phyloP scores from a whole-genome alignment of 2,329 filamentous ascomycete species.

The Pezicula rhizophila region DNA sequence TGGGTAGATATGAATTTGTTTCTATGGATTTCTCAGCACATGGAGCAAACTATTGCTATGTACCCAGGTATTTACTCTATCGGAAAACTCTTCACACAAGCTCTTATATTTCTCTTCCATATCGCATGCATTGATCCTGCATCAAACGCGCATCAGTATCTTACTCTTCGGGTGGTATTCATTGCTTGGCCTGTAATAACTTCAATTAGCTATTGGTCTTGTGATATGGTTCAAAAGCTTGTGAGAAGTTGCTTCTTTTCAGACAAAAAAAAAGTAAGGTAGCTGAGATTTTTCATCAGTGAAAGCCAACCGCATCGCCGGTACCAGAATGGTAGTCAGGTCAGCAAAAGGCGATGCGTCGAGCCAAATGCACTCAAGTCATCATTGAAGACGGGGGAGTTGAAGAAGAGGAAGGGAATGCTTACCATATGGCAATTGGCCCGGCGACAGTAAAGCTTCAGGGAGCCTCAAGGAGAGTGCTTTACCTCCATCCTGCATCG shows the following conservation, averaged over 20 bases:
- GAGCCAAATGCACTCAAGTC: constrained; percentile 99
- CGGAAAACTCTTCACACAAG: constrained; percentile 74
- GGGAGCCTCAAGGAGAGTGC: constrained; percentile 8
- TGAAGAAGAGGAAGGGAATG: constrained; percentile 21
- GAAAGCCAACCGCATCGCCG: constrained; percentile 60
- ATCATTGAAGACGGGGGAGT: constrained; percentile 57
- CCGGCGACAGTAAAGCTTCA: constrained; percentile 27
- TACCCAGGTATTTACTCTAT: constrained; percentile 66
- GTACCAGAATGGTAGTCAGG: constrained; percentile 72
- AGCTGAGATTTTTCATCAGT: constrained; percentile 99
- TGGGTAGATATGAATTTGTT: constrained; percentile 77
- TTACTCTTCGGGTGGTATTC: constrained; percentile 12
- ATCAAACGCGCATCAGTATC: constrained; percentile 19
- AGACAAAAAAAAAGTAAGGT: constrained; percentile 88
- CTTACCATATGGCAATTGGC: constrained; percentile 22
- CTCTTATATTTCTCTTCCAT: constrained; percentile 80
- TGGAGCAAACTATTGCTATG: constrained; percentile 27
- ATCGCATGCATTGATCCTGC: constrained; percentile 92
- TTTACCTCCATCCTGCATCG: constrained; percentile 94
- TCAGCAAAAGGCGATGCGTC: constrained; percentile 70
- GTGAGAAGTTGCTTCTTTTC: constrained; percentile 41
- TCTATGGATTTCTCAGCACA: constrained; percentile 49
- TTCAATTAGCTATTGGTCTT: constrained; percentile 18
- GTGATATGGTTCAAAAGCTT: constrained; percentile 4
- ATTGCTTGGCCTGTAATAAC: constrained; percentile 5